A percentile compares a stretch with the other conserved stretches of the same genome.
Conservation (phyloP, 768 basidiomycete species). For the Podaxis carcinomalis region DNA sequence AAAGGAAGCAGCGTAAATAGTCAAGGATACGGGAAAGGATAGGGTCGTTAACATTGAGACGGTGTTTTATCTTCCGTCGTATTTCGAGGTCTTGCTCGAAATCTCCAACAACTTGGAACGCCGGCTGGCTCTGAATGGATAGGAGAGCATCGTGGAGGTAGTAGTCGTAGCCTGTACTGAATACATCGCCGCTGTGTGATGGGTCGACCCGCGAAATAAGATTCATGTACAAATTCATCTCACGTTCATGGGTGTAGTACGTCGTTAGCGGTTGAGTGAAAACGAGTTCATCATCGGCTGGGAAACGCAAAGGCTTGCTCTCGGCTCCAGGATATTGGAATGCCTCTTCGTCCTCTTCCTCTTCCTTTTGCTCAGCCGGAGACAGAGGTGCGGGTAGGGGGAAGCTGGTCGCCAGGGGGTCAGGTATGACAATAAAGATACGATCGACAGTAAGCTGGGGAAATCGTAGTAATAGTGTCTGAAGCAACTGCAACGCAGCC, state of each 20-base stretch:
- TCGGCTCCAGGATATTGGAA: conserved; percentile 40
- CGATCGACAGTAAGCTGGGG: conserved; percentile 60
- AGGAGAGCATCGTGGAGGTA: conserved; percentile 75
- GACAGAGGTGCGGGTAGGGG: conserved; percentile 48
- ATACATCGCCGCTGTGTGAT: conserved; percentile 60
- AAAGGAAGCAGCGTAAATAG: conserved; percentile 73
- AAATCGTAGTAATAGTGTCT: conserved; percentile 68
- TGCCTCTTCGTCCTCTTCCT: conserved; percentile 50
- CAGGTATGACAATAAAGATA: conserved; percentile 67
- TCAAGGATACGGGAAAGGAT: conserved; percentile 69
- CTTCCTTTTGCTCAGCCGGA: conserved; percentile 23
- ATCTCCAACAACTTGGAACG: conserved; percentile 45
- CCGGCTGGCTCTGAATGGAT: conserved; percentile 61
- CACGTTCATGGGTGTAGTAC: conserved; percentile 76
- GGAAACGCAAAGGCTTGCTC: conserved; percentile 17
- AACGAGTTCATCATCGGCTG: conserved; percentile 23
- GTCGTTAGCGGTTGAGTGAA: conserved; percentile 69
- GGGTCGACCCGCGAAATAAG: conserved; percentile 78
- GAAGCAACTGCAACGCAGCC: conserved; percentile 77
- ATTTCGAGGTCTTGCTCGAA: conserved; percentile 26
- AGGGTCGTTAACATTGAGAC: conserved; percentile 75
- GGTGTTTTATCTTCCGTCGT: conserved; percentile 51
- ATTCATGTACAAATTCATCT: conserved; percentile 76
- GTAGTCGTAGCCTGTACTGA: conserved; percentile 83
- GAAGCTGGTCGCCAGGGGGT: conserved; percentile 71